Evolutionary conservation across 495 filamentous ascomycete genomes (phyloP), one percentile per base, ranked within the genome.

Genomic region (Immersiella caudata): DNA sequence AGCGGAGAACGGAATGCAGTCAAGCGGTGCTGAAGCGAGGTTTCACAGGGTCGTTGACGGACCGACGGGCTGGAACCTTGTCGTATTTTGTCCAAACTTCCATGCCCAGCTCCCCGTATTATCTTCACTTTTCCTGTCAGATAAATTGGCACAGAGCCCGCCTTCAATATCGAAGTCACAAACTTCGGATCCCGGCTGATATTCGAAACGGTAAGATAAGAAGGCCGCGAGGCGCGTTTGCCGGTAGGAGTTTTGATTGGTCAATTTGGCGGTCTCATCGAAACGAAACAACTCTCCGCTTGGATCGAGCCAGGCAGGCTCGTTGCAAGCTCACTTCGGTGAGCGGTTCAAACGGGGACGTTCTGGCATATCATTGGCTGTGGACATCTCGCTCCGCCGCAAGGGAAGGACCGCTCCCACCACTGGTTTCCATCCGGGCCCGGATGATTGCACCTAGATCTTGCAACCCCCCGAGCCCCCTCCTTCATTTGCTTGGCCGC

Each of bases 371-470:
- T 46, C 2, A 46, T 46, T 46, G 40, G 40, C 40, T 46, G 5
- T 46, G 40, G 9, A 1, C 36, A 27, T 60, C 57, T 60, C 21
- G 59, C 33, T 49, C 20, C 35, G 40, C 33, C 61, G 9, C 61
- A 54, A 54, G 61, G 40, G 29, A 57, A 58, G 12, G 54, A 58
- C 51, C 52, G 52, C 14, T 58, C 29, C 9, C 7, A 35, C 35
- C 59, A n/a, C 22, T 35, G 20, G 18, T 59, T 52, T 66, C 59
- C 59, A 51, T 58, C 63, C 52, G 52, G 62, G 26, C 51, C 24
- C 62, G 62, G 67, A 55, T 71, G 62, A 69, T 66, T 65, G 69
- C 59, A 56, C 50, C 51, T 24, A 71, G 67, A 69, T 62, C 50
- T 70, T 22, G 35, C 62, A 20, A 16, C 20, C 40, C 40, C 40